Conservation (phyloP, 2,329 filamentous ascomycete genomes). For the Colletotrichum sp. region DNA sequence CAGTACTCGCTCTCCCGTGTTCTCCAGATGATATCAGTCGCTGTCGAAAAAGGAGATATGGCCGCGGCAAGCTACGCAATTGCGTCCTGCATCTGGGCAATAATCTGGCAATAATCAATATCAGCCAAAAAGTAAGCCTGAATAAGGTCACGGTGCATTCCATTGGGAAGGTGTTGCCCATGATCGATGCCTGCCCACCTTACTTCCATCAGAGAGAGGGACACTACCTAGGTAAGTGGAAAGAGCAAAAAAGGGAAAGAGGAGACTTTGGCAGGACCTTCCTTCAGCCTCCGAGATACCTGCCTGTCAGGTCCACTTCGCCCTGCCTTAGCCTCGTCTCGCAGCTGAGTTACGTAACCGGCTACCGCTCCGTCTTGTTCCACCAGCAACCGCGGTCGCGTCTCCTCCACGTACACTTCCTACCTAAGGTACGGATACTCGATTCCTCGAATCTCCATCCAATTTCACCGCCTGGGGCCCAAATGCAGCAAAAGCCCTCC, state of each 20-base stretch:
- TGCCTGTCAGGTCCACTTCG: neutral
- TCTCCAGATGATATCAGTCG: neutral
- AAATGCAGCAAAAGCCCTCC: neutral
- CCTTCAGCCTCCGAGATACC: conserved; percentile 1
- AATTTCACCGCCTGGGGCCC: conserved; percentile 9
- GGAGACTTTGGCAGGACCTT: neutral
- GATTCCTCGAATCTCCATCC: neutral
- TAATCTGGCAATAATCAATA: neutral
- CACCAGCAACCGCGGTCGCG: neutral
- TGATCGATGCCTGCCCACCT: neutral
- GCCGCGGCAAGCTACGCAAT: neutral
- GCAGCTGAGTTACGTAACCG: conserved; percentile 6
- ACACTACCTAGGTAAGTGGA: neutral
- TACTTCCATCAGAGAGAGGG: neutral
- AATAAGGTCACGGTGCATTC: neutral
- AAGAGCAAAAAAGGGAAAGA: neutral
- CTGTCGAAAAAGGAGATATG: neutral
- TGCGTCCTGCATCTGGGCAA: neutral
- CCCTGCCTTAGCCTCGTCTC: neutral
- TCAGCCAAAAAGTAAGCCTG: neutral
- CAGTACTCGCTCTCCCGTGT: neutral
- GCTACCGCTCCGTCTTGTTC: conserved; percentile 1
- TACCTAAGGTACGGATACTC: no score
- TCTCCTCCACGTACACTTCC: conserved; percentile 2
- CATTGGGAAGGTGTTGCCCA: neutral